phyloP scores from a whole-genome alignment of 768 basidiomycete species.

The Boletus rubroflammeus region DNA sequence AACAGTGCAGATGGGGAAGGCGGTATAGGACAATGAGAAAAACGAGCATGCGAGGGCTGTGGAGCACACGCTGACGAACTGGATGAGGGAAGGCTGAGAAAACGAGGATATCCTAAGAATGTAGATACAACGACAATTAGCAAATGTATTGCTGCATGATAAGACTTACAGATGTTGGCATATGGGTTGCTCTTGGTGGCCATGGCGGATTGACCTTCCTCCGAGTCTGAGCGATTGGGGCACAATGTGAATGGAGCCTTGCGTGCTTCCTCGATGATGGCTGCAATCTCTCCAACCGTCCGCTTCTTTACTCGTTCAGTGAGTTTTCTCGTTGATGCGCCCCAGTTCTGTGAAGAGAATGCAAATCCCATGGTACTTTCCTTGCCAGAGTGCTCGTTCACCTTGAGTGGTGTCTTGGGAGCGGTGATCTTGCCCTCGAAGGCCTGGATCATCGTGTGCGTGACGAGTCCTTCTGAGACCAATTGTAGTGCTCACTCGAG shows the following conservation, averaged over 20 bases:
- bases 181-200: background rate
- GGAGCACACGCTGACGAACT: no score
- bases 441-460: background rate
- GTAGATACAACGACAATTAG: background rate
- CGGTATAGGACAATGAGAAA: no score
- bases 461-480: background rate
- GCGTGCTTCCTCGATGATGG: background rate
- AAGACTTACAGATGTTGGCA: background rate
- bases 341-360: slow-evolving; percentile 10
- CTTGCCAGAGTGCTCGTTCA: slow-evolving; percentile 6
- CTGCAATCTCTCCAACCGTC: background rate
- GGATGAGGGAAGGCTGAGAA: no score
- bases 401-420: background rate
- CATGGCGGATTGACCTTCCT: no score
- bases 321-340: background rate
- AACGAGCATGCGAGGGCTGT: no score
- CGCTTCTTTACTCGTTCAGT: background rate
- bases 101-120: background rate
- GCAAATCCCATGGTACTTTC: background rate
- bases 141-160: background rate
- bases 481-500: no score
- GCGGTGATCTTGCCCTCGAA: background rate
- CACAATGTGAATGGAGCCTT: background rate
- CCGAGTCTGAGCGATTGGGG: background rate
- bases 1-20: no score